Base-by-base conservation (phyloP, 257 asterid species). In the Salvia splendens region DNA sequence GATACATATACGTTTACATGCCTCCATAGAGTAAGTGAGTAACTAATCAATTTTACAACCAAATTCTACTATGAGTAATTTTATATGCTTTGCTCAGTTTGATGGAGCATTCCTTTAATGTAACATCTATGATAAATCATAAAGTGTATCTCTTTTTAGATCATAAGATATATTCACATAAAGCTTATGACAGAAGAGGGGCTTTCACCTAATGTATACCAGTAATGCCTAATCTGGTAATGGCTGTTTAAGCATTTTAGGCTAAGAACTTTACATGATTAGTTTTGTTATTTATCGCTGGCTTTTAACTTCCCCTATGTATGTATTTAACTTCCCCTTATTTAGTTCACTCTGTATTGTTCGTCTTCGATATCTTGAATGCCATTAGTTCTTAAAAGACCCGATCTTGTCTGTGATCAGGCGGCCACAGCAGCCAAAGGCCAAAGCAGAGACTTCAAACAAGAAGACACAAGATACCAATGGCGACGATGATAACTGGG, bases 401-500 rank as follows among this genome's bases (percentile, higher is more conserved):
- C 30, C 30, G 2, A 24, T 0, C 30, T 67, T 55, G 12, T 30
- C 3, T 40, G 65, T 61, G 16, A 61, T 47, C 82, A 83, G 88
- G 74, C 82, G 76, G 6, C 38, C 38, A 33, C 38, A 46, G 30
- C 24, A 46, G 8, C 12, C n/a, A 52, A 54, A 65, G 64, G 79
- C 7, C 12, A 66, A 74, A 35, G 70, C 1, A 6, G 77, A 75
- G 42, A 24, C 38, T 20, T 30, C 66, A 43, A 72, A 74, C 74
- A 72, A 75, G 64, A 70, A 70, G 49, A 5, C 14, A 51, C 72
- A 71, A 6, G 76, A 64, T 28, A 68, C 83, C 6, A 81, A 77
- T 32, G 84, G 1, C 11, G 84, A 3, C 5, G 14, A 84, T 12
- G 94, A 86, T 71, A 82, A 78, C 74, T 86, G 90, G 94, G 90